Percentiles rank a stretch among this genome's conserved stretches.
These are phyloP conservation scores for Penicillium sp. DNA, from an alignment of 2,329 filamentous ascomycete genomes.

Conservation along the genomic window DNA sequence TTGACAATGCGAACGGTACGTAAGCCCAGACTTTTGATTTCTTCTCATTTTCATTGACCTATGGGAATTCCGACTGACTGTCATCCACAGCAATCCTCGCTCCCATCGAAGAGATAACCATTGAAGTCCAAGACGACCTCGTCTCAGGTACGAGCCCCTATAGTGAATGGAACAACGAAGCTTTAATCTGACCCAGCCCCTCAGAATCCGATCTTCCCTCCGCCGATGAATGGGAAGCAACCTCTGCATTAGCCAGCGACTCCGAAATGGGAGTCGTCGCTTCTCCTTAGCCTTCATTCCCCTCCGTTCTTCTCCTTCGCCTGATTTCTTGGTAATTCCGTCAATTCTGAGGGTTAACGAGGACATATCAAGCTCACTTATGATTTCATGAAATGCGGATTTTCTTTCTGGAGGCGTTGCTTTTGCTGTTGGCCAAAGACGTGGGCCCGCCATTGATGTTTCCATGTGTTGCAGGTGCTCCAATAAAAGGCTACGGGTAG, in stretches of 20 bases:
- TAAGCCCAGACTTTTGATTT: background rate
- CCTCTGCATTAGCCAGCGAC: conserved; percentile 41
- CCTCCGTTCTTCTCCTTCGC: background rate
- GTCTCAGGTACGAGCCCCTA: conserved; percentile 37
- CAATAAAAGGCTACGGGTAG: conserved; percentile 7
- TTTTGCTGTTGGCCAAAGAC: background rate
- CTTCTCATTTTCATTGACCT: background rate
- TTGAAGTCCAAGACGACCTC: conserved; percentile 40
- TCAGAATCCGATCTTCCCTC: conserved; percentile 42
- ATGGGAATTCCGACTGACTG: conserved; percentile 2
- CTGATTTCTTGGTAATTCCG: background rate
- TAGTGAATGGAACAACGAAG: conserved; percentile 13
- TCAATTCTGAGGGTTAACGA: conserved; percentile 5
- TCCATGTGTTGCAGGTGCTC: background rate
- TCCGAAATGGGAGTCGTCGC: conserved; percentile 40
- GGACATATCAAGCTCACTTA: conserved; percentile 9
- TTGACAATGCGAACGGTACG: conserved; percentile 37
- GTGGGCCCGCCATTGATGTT: background rate
- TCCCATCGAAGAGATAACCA: conserved; percentile 35
- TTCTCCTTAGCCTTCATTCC: conserved; percentile 29
- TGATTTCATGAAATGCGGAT: conserved; percentile 15
- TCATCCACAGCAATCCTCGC: conserved; percentile 27
- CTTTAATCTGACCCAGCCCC: conserved; percentile 21
- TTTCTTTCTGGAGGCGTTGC: background rate
- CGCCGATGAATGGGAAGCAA: conserved; percentile 44